Conservation (phyloP, 495 filamentous ascomycete species). For the Podospora conica region DNA sequence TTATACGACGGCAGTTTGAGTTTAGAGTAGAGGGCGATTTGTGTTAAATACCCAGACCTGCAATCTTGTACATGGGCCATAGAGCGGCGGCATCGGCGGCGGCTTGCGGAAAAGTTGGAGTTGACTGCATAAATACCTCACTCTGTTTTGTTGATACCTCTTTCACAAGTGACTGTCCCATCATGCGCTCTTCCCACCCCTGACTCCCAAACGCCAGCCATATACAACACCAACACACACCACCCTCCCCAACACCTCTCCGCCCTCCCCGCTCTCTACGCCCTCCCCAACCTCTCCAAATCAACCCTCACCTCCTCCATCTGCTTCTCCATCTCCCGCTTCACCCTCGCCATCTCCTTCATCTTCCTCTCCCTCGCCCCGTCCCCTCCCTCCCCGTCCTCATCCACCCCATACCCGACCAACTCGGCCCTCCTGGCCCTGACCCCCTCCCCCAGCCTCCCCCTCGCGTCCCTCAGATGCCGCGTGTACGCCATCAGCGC, state of each 20-base stretch:
- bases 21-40: constrained; percentile 14
- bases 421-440: constrained; percentile 44
- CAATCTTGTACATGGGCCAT: constrained; percentile 4
- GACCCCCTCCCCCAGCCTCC: constrained; percentile 42
- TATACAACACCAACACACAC: too few relatives aligned
- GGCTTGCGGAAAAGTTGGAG: not conserved
- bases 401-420: constrained; percentile 47
- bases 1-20: not conserved
- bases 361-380: constrained; percentile 43
- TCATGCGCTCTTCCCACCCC: not conserved
- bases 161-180: not conserved
- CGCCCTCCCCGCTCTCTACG: too few relatives aligned
- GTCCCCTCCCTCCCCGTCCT: constrained; percentile 35
- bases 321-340: constrained; percentile 47
- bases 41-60: not conserved
- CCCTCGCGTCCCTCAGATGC: constrained; percentile 48
- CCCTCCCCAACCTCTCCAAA: constrained; percentile 45
- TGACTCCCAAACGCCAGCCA: too few relatives aligned
- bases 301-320: constrained; percentile 52
- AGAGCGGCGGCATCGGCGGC: not conserved
- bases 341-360: constrained; percentile 57
- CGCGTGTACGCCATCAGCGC: constrained; percentile 53
- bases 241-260: too few relatives aligned
- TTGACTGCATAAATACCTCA: not conserved
- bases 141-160: not conserved